Conservation (phyloP, 106 monocot genomes). For the Vanilla planifolia region DNA sequence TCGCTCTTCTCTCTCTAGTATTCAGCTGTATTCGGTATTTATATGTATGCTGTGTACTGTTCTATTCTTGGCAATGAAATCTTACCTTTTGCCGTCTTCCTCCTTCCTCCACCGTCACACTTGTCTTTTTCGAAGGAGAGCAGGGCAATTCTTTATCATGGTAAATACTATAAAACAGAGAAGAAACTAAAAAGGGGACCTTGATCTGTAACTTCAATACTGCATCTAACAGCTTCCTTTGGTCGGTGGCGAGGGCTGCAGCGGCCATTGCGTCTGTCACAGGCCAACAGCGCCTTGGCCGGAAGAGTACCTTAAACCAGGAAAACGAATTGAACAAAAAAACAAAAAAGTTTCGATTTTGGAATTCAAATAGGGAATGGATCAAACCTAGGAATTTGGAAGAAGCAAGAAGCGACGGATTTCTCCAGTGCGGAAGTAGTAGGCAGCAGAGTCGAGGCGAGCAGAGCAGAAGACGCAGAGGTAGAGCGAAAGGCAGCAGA, state of each 20-base stretch:
- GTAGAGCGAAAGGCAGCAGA: neutral
- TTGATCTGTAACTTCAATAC: neutral
- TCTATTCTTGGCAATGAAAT: too few species aligned
- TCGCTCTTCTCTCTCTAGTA: too few species aligned
- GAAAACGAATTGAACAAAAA: neutral
- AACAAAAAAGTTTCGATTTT: neutral
- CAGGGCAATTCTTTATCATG: neutral
- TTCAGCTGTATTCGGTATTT: too few species aligned
- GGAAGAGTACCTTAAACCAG: neutral
- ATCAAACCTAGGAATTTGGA: slow-evolving; percentile 43
- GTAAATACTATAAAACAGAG: slow-evolving; percentile 1
- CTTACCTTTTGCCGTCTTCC: too few species aligned
- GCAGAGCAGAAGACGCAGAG: neutral
- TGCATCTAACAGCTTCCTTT: neutral
- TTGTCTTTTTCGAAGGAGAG: too few species aligned
- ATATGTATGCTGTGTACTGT: too few species aligned
- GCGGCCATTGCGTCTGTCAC: too few species aligned
- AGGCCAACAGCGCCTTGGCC: neutral
- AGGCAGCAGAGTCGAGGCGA: slow-evolving; percentile 26
- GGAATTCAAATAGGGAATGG: neutral
- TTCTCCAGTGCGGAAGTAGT: slow-evolving; percentile 23
- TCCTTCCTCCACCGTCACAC: slow-evolving; percentile 6
- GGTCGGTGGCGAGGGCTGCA: too few species aligned
- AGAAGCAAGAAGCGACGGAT: slow-evolving; percentile 48
- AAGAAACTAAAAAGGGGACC: neutral